Percentiles rank a stretch among this genome's conserved stretches.
Evolutionary conservation across 2,329 filamentous ascomycete genomes (phyloP).

Genomic region (Conoideocrella luteorostrata): DNA sequence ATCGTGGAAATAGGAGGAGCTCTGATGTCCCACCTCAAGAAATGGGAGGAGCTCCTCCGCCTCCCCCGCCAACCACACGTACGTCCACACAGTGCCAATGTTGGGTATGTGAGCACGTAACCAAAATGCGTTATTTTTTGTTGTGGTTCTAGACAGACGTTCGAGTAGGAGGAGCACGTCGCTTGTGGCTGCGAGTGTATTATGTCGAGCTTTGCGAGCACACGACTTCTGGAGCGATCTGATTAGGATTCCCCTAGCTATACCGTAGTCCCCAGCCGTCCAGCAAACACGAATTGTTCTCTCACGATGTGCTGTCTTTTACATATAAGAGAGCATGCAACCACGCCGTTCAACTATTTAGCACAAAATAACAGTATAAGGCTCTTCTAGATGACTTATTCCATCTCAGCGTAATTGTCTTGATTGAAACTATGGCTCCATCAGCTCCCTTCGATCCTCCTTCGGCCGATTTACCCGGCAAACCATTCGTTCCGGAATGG

Average conservation of each 20-base stretch:
- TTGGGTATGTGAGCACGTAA: not conserved
- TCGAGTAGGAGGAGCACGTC: slow-evolving; percentile 6
- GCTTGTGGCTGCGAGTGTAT: not conserved
- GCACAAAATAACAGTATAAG: not conserved
- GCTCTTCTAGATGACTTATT: not conserved
- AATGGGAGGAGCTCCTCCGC: not conserved
- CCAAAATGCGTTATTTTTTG: not conserved
- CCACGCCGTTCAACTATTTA: not conserved
- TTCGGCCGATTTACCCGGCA: slow-evolving; percentile 28
- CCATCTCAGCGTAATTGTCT: not conserved
- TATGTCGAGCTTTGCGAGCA: not conserved
- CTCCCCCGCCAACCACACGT: no score
- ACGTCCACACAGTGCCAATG: not conserved
- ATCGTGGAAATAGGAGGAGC: not conserved
- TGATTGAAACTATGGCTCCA: slow-evolving; percentile 17
- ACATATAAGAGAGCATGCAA: not conserved
- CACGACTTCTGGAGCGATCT: not conserved
- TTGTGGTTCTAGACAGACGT: not conserved
- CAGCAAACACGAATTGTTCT: not conserved
- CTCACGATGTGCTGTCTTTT: not conserved
- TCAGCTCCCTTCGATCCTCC: slow-evolving; percentile 35
- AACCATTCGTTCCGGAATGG: slow-evolving; percentile 37
- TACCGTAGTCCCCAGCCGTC: not conserved
- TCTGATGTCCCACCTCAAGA: not conserved
- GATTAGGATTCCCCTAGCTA: not conserved